Conservation (phyloP, 179 eudicot species). For the Silene noctiflora region DNA sequence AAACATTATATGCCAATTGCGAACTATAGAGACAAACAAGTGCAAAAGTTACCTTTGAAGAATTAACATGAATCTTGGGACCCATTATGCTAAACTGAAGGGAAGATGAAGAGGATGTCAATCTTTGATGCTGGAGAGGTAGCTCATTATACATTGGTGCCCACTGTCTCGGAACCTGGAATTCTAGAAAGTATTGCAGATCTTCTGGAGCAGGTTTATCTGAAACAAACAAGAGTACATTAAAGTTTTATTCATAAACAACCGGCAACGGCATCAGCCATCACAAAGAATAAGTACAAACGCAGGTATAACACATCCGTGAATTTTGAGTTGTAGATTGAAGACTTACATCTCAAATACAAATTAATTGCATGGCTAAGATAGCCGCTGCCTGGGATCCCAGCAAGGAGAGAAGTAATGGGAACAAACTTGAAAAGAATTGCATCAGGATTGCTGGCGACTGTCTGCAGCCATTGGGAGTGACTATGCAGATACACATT, state of each 20-base stretch:
- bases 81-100: conserved; percentile 76
- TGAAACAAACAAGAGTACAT: conserved; percentile 25
- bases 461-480: conserved; percentile 90
- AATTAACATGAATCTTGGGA: conserved; percentile 71
- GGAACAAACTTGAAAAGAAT: conserved; percentile 89
- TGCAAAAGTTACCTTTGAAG: conserved; percentile 51
- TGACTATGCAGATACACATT: conserved; percentile 71
- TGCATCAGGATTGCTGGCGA: conserved; percentile 83
- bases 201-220: conserved; percentile 84
- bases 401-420: conserved; percentile 86
- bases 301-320: no score
- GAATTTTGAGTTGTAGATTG: neutral
- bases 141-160: conserved; percentile 93
- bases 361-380: conserved; percentile 95
- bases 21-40: neutral
- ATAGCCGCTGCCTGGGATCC: conserved; percentile 93
- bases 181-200: conserved; percentile 84
- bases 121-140: conserved; percentile 86
- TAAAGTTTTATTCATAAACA: neutral
- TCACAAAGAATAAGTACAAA: no score
- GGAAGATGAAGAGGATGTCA: conserved; percentile 48
- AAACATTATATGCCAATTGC: neutral
- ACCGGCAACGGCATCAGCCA: neutral
- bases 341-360: conserved; percentile 81
- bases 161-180: conserved; percentile 97